Evolutionary conservation across 768 basidiomycete species (phyloP).

Genomic region (Lactarius evosmus): DNA sequence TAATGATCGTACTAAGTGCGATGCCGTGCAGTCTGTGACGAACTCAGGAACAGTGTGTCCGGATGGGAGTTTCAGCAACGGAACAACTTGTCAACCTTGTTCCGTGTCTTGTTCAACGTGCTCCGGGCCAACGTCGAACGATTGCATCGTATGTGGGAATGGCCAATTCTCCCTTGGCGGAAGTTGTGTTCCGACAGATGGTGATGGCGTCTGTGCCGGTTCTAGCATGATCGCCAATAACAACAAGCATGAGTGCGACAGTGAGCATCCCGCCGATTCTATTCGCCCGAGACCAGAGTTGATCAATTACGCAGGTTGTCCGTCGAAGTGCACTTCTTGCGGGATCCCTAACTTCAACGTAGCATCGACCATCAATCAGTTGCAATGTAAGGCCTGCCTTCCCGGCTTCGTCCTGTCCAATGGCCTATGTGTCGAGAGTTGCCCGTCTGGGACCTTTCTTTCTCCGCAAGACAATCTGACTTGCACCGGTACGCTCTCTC

Average conservation of each 20-base stretch:
- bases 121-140: slow-evolving; percentile 58
- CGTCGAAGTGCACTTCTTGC: slow-evolving; percentile 78
- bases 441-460: slow-evolving; percentile 71
- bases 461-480: slow-evolving; percentile 69
- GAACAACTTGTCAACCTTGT: slow-evolving; percentile 53
- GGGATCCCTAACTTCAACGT: slow-evolving; percentile 67
- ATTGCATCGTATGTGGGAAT: slow-evolving; percentile 66
- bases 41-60: slow-evolving; percentile 58
- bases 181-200: slow-evolving; percentile 61
- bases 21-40: slow-evolving; percentile 48
- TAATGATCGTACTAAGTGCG: slow-evolving; percentile 65
- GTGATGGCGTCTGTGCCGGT: slow-evolving; percentile 69
- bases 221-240: slow-evolving; percentile 75
- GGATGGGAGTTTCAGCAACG: slow-evolving; percentile 59
- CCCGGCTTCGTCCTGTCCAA: slow-evolving; percentile 70
- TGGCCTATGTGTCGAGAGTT: slow-evolving; percentile 65
- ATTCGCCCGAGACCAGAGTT: slow-evolving; percentile 8
- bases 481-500: slow-evolving; percentile 58
- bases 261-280: slow-evolving; percentile 43
- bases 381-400: slow-evolving; percentile 75
- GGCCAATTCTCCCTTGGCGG: slow-evolving; percentile 66
- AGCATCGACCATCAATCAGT: slow-evolving; percentile 59
- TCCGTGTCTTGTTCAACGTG: slow-evolving; percentile 70
- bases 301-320: slow-evolving; percentile 55
- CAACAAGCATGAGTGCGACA: slow-evolving; percentile 77